Evolutionary conservation across 108 stramenopile genomes (phyloP), one percentile per base, ranked within the genome.

Genomic region (Mediolabrus comicus): DNA sequence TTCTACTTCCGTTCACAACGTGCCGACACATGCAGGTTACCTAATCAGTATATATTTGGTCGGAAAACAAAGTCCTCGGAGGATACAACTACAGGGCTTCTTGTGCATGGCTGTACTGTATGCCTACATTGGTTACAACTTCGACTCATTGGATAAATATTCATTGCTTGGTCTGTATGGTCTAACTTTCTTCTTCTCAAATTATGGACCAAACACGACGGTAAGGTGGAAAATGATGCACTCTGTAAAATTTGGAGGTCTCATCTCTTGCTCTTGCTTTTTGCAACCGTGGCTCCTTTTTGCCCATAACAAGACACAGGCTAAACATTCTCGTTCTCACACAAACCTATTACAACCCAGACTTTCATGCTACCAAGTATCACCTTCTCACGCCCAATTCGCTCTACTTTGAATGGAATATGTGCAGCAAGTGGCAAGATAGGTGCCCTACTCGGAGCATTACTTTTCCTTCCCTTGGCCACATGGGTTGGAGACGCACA

Each of bases 191-290:
- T 95, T 95, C 73, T 92, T 92, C 76, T 77, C 87, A 43, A 95
- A 95, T 54, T 92, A 91, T 52, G 94, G 94, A 4, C 94, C 94
- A 38, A 95, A 95, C 57, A 85, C 91, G 30, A 86, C 91, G 4
- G 91, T 92, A 13, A 24, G 87, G 16, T 10, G n/a, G 46, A 32
- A 24, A 6, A 10, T 25, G 27, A 27, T 17, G 10, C 13, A n/a
- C n/a, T n/a, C n/a, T n/a, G n/a, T n/a, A n/a, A n/a, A n/a, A n/a
- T n/a, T n/a, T n/a, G n/a, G n/a, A n/a, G n/a, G n/a, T n/a, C n/a
- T n/a, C n/a, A n/a, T n/a, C n/a, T n/a, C n/a, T n/a, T n/a, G n/a
- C n/a, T n/a, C n/a, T n/a, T n/a, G n/a, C n/a, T n/a, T n/a, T n/a
- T n/a, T n/a, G n/a, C n/a, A n/a, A n/a, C n/a, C n/a, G n/a, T n/a